phyloP scores from a whole-genome alignment of 257 asterid species.

The Scutellaria barbata region DNA sequence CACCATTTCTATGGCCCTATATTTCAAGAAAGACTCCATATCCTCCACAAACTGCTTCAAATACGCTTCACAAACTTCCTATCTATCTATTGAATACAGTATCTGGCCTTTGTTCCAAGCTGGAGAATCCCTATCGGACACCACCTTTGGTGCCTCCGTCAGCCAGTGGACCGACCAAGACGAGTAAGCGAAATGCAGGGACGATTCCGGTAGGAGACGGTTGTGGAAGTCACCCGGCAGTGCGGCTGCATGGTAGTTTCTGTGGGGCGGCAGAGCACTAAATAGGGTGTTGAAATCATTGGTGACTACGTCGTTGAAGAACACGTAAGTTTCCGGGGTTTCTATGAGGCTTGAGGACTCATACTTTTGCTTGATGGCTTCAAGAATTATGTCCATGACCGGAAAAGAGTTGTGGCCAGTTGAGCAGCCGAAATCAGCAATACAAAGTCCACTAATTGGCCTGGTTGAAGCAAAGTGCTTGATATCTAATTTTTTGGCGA shows the following conservation, averaged over 20 bases:
- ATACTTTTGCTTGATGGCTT: conserved; percentile 28
- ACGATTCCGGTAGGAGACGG: conserved; percentile 37
- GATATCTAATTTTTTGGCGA: conserved; percentile 14
- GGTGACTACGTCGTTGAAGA: conserved; percentile 37
- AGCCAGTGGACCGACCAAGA: conserved; percentile 44
- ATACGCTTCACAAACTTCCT: conserved; percentile 18
- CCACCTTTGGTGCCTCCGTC: conserved; percentile 25
- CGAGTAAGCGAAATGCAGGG: conserved; percentile 42
- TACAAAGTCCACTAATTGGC: neutral
- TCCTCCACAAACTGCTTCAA: conserved; percentile 31
- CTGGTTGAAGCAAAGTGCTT: neutral
- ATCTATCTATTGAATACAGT: conserved; percentile 9
- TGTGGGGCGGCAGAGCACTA: conserved; percentile 32
- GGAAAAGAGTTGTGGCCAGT: conserved; percentile 48
- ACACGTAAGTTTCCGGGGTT: conserved; percentile 20
- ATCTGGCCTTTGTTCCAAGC: conserved; percentile 42
- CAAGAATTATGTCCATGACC: conserved; percentile 35
- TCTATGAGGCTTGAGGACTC: neutral
- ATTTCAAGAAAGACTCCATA: conserved; percentile 26
- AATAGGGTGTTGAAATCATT: conserved; percentile 47
- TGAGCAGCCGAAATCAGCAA: conserved; percentile 59
- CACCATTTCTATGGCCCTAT: conserved; percentile 37
- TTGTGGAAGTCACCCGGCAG: conserved; percentile 37
- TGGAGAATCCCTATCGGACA: conserved; percentile 10
- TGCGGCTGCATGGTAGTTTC: conserved; percentile 27